These are phyloP conservation scores for Chenopodium suecicum DNA, from an alignment of 148 eudicot genomes.

Conservation along the genomic window DNA sequence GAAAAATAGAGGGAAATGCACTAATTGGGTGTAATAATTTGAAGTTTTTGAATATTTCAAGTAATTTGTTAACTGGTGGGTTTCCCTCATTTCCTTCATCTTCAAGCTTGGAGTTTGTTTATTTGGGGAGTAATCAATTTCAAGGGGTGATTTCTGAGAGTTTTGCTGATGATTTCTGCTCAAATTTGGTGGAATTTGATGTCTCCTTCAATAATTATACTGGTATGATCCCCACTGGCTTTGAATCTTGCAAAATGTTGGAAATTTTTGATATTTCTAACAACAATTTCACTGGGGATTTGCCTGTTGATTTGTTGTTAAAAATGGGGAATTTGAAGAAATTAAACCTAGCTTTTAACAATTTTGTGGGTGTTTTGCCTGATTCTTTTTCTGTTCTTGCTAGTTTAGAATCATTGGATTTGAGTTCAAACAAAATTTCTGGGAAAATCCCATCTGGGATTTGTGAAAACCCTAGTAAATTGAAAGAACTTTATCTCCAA, in stretches of 20 bases:
- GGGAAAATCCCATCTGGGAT: conserved; percentile 45
- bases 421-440: conserved; percentile 62
- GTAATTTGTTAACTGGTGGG: conserved; percentile 40
- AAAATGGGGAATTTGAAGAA: conserved; percentile 48
- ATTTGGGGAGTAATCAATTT: conserved; percentile 46
- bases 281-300: conserved; percentile 78
- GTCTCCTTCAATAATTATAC: conserved; percentile 60
- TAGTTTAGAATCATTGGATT: conserved; percentile 57
- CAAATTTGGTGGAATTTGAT: conserved; percentile 53
- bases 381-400: conserved; percentile 41
- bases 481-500: conserved; percentile 56
- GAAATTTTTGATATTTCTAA: conserved; percentile 50
- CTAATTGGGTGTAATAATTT: conserved; percentile 34
- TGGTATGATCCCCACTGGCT: conserved; percentile 64
- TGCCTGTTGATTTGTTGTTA: conserved; percentile 60
- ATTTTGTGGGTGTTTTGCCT: conserved; percentile 57
- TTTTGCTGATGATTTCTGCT: conserved; percentile 49
- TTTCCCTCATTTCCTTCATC: conserved; percentile 38
- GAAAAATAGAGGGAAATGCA: conserved; percentile 33
- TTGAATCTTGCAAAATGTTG: conserved; percentile 55
- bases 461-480: conserved; percentile 25
- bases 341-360: conserved; percentile 45
- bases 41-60: conserved; percentile 54
- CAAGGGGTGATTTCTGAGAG: conserved; percentile 39
- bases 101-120: conserved; percentile 38